Evolutionary conservation across 2,329 filamentous ascomycete species (phyloP).

Genomic region (Kalmusia sp.): DNA sequence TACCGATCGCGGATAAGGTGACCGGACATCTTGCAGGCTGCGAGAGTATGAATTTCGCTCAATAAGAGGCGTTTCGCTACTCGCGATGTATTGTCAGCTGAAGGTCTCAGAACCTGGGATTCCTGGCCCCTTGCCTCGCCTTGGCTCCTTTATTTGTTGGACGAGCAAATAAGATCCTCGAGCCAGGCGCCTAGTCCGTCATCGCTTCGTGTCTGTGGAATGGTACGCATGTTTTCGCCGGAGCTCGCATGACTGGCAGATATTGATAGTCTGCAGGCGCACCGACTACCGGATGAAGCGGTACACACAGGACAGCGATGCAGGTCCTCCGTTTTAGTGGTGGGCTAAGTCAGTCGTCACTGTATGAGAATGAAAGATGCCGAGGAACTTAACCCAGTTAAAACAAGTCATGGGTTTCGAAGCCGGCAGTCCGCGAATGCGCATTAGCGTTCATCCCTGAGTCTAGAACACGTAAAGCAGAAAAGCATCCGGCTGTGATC

Average conservation of each 20-base stretch:
- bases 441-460: conserved; percentile 33
- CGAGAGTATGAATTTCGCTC: not conserved
- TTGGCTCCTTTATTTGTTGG: conserved; percentile 1
- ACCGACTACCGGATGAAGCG: conserved; percentile 20
- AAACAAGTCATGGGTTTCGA: conserved; percentile 29
- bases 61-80: conserved; percentile 2
- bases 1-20: not conserved
- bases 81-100: not conserved
- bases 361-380: conserved; percentile 3
- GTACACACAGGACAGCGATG: not conserved
- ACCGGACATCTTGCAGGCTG: not conserved
- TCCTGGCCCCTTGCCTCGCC: conserved; percentile 4
- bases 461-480: conserved; percentile 42
- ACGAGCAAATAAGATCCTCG: not conserved
- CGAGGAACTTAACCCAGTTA: conserved; percentile 19
- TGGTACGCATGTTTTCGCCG: conserved; percentile 9
- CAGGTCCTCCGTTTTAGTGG: not conserved
- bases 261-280: conserved; percentile 22
- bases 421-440: conserved; percentile 35
- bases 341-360: conserved; percentile 18
- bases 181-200: not conserved
- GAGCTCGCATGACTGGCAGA: conserved; percentile 21
- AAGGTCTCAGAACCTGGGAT: not conserved
- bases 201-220: not conserved
- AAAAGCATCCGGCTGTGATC: conserved; percentile 26